Conservation (phyloP, 257 asterid genomes). For the Nicotiana benthamiana region DNA sequence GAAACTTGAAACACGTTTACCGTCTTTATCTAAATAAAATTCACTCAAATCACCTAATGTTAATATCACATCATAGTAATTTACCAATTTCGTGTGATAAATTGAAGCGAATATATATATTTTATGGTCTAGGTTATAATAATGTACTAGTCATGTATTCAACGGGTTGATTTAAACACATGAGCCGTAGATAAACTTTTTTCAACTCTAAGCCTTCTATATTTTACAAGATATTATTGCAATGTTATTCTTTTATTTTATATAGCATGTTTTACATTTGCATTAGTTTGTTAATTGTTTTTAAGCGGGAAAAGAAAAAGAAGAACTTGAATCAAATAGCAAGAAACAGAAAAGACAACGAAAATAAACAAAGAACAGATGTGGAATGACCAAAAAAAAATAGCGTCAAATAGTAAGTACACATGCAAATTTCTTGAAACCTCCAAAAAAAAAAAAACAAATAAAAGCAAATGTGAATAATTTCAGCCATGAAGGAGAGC, state of each 20-base stretch:
- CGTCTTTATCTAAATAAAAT: background rate
- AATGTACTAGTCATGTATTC: too few species aligned
- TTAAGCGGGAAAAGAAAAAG: background rate
- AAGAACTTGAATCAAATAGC: background rate
- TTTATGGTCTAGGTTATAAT: background rate
- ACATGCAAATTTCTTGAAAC: background rate
- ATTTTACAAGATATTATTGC: too few species aligned
- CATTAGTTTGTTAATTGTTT: too few species aligned
- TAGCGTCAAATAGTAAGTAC: background rate
- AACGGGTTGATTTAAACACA: too few species aligned
- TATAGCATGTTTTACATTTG: background rate
- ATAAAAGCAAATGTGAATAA: background rate
- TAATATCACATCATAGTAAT: background rate
- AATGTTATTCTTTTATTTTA: too few species aligned
- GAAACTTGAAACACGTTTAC: background rate
- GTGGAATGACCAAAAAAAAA: background rate
- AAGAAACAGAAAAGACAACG: background rate
- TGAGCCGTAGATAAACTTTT: too few species aligned
- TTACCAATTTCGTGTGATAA: background rate
- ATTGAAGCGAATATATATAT: background rate
- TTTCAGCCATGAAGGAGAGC: background rate
- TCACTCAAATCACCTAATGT: background rate
- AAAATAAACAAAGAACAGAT: background rate
- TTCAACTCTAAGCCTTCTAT: too few species aligned
- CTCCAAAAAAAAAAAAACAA: background rate